Base-by-base conservation (phyloP, 148 eudicot genomes). In the Arctostaphylos glauca region DNA sequence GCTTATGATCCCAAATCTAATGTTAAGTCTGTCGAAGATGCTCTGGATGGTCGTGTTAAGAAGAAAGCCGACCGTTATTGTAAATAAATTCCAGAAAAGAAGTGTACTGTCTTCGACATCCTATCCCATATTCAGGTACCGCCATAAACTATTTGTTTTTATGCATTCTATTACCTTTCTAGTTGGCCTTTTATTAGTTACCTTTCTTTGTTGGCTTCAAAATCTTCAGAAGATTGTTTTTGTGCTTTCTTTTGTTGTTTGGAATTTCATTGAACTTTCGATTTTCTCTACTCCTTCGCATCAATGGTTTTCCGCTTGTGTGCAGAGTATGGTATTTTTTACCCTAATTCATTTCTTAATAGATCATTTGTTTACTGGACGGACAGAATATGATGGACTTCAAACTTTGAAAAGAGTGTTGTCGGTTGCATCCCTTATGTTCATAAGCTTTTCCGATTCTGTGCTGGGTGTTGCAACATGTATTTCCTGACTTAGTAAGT, bases 51-150 rank as follows among this genome's bases (percentile, higher is more conserved):
- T 78, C 94, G 98, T 5, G 93, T 95, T n/a, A 92, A 92, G 95
- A 95, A 95, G 88, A 95, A 95, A 79, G 98, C 98, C 54, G 98
- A 95, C 87, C 96, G 98, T 3, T 94, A 95, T 75, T 95, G 98
- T 88, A 95, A 95, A 90, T 95, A 84, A 82, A 56, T 54, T 54
- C 5, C 47, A 15, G 13, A 31, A 31, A 16, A 49, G 14, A 2
- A 21, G 6, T 15, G 9, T 16, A 16, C 48, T n/a, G 3, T 48
- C 38, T 21, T 52, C 78, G 59, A 76, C n/a, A 25, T 76, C 19
- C 78, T 43, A 52, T 23, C 44, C 44, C 41, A 14, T 47, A 19
- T 54, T 31, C 62, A 76, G 79, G 79, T 76, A 53, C 62, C 5
- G 78, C 77, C 41, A 23, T 12, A 0, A 3, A 13, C 46, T 3